A percentile compares a stretch with the other conserved stretches of the same genome.
These are phyloP conservation scores for Erythrophleum fordii DNA, from an alignment of 306 rosid genomes.

Conservation along the genomic window DNA sequence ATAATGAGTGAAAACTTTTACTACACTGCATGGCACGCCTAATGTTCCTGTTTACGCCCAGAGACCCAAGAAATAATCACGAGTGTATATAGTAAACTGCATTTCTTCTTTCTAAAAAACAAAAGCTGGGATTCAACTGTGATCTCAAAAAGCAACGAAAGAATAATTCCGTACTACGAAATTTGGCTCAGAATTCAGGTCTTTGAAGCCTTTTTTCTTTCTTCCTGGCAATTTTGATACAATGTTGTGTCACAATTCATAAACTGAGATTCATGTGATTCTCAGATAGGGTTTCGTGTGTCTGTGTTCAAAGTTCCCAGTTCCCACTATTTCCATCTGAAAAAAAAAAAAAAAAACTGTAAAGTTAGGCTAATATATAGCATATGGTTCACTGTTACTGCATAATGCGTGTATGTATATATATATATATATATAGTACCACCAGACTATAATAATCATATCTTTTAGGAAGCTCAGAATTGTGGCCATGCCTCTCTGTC, in stretches of 20 bases:
- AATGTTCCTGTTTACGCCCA: slow-evolving; percentile 36
- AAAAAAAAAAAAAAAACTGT: not conserved
- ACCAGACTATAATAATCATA: slow-evolving; percentile 32
- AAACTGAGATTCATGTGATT: slow-evolving; percentile 43
- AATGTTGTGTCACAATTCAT: slow-evolving; percentile 54
- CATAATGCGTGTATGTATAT: not conserved
- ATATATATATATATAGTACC: not conserved
- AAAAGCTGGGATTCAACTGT: slow-evolving; percentile 29
- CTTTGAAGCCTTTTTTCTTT: slow-evolving; percentile 40
- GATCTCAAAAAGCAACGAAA: slow-evolving; percentile 33
- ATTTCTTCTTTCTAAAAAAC: not conserved
- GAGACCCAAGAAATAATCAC: slow-evolving; percentile 22
- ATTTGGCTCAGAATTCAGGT: slow-evolving; percentile 43
- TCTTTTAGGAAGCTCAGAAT: slow-evolving; percentile 44
- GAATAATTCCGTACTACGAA: slow-evolving; percentile 54
- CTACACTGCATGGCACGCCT: slow-evolving; percentile 47
- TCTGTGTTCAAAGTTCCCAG: slow-evolving; percentile 50
- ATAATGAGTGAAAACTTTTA: slow-evolving; percentile 27
- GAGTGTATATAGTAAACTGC: not conserved
- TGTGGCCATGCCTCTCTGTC: slow-evolving; percentile 59
- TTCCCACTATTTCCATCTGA: slow-evolving; percentile 38
- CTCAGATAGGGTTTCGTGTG: slow-evolving; percentile 51
- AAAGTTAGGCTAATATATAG: not conserved
- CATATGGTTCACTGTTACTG: slow-evolving; percentile 5
- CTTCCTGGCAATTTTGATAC: slow-evolving; percentile 30